These are phyloP conservation scores for Drechslera avenae DNA, from an alignment of 2,329 filamentous ascomycete species.

Conservation along the genomic window DNA sequence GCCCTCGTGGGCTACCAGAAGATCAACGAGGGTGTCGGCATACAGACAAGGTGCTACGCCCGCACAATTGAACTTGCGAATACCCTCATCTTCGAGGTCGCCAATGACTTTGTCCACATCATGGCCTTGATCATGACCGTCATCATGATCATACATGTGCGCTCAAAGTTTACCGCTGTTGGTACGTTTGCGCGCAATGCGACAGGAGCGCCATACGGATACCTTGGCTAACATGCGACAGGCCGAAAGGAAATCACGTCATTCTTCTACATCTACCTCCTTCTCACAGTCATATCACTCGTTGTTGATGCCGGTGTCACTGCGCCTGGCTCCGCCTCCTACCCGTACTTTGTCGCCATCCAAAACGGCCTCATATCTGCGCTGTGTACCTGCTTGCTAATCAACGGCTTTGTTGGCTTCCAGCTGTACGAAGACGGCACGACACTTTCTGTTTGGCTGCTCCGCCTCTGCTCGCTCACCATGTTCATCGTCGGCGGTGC, in stretches of 20 bases:
- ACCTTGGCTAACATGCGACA: conserved; percentile 39
- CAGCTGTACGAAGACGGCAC: conserved; percentile 98
- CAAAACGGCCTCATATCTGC: conserved; percentile 87
- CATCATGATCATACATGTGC: conserved; percentile 95
- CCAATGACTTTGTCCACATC: conserved; percentile 90
- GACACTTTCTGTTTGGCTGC: conserved; percentile 87
- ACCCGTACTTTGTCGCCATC: conserved; percentile 88
- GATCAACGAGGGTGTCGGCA: conserved; percentile 72
- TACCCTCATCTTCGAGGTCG: conserved; percentile 96
- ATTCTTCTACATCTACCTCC: conserved; percentile 97
- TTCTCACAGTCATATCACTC: conserved; percentile 85
- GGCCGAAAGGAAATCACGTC: conserved; percentile 75
- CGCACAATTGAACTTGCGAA: conserved; percentile 95
- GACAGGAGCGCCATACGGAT: conserved; percentile 59
- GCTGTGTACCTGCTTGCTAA: conserved; percentile 83
- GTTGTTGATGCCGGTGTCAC: conserved; percentile 92
- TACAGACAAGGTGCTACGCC: conserved; percentile 89
- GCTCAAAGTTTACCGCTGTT: conserved; percentile 97
- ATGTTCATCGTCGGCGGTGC: conserved; percentile 89
- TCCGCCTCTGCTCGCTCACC: conserved; percentile 75
- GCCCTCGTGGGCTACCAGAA: conserved; percentile 77
- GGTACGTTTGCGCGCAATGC: conserved; percentile 61
- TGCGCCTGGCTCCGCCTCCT: conserved; percentile 77
- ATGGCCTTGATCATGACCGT: conserved; percentile 88
- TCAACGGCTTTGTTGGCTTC: conserved; percentile 98